A percentile compares a stretch with the other conserved stretches of the same genome.
These are phyloP conservation scores for Phialophora expanda DNA, from an alignment of 2,329 filamentous ascomycete species.

Conservation along the genomic window DNA sequence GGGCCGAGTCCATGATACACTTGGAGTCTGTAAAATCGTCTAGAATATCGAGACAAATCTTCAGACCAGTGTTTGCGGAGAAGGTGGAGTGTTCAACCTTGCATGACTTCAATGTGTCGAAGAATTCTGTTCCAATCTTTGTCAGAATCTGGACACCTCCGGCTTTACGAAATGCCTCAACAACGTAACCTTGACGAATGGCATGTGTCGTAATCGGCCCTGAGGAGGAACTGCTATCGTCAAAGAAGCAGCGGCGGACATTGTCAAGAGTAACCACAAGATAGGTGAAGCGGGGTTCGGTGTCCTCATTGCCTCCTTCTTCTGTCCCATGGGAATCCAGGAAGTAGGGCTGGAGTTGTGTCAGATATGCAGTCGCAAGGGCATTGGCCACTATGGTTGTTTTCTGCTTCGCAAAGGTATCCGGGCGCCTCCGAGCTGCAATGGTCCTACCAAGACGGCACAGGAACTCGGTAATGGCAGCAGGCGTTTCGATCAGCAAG, in stretches of 20 bases:
- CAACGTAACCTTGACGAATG: constrained; percentile 67
- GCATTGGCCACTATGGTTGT: constrained; percentile 67
- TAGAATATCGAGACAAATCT: constrained; percentile 72
- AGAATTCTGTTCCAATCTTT: constrained; percentile 72
- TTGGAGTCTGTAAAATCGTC: constrained; percentile 76
- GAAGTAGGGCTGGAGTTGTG: constrained; percentile 64
- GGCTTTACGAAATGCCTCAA: constrained; percentile 84
- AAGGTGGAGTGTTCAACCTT: constrained; percentile 53
- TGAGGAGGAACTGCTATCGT: constrained; percentile 31
- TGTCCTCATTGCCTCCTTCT: constrained; percentile 52
- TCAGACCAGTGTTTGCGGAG: constrained; percentile 67
- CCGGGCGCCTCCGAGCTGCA: constrained; percentile 73
- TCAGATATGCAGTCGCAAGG: constrained; percentile 72
- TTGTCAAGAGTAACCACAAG: constrained; percentile 77
- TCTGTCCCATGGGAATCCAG: constrained; percentile 50
- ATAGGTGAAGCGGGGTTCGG: constrained; percentile 73
- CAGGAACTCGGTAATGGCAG: constrained; percentile 81
- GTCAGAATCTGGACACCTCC: constrained; percentile 77
- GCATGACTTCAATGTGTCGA: constrained; percentile 60
- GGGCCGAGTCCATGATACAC: constrained; percentile 75
- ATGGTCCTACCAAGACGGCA: constrained; percentile 83
- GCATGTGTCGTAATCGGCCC: constrained; percentile 24
- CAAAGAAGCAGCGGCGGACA: constrained; percentile 57
- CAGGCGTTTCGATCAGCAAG: constrained; percentile 77
- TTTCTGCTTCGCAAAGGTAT: constrained; percentile 67